Base-by-base conservation (phyloP, 1,139 yeast species). In the Candida sanyaensis region DNA sequence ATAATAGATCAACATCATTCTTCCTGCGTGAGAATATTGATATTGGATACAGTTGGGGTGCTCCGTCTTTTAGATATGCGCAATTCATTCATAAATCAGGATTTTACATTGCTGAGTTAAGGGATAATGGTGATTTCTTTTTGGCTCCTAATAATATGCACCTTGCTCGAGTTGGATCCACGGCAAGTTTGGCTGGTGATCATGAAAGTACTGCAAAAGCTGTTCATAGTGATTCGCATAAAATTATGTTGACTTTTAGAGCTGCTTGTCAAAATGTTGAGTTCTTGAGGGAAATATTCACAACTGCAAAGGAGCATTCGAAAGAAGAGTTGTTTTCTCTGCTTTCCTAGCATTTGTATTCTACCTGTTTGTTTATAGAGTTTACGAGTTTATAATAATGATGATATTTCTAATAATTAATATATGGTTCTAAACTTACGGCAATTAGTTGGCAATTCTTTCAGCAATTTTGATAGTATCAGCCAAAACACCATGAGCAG, bases 401-500 rank as follows among this genome's bases (percentile, higher is more conserved):
- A 37, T 38, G 41, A 17, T 2, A 17, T 17, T 17, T 17, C 3
- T 17, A 17, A 17, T 17, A 17, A 17, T 17, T 17, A 17, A 17
- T 17, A 17, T 17, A 17, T 17, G 21, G 21, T 17, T 3, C 21
- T 17, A 17, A 17, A 17, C 21, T 17, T 17, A 17, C 21, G 21
- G 21, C 3, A 33, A 34, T 37, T 63, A 73, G 49, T 62, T 62
- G 47, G 83, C 83, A 41, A 88, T 73, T 77, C 97, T 86, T 75
- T 92, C 92, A 40, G 96, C 96, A 58, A 89, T 84, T 75, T 88
- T 92, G 65, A 95, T 81, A 31, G 89, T 84, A 66, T 93, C 99
- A 45, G 96, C 96, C 60, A 93, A 79, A 43, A 95, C 97, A 69
- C 99, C 99, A 67, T 95, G 96, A 52, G 99, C 99, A 47, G 99